These are phyloP conservation scores for Blastosporella zonata DNA, from an alignment of 1,284 basidiomycete genomes.

Conservation along the genomic window DNA sequence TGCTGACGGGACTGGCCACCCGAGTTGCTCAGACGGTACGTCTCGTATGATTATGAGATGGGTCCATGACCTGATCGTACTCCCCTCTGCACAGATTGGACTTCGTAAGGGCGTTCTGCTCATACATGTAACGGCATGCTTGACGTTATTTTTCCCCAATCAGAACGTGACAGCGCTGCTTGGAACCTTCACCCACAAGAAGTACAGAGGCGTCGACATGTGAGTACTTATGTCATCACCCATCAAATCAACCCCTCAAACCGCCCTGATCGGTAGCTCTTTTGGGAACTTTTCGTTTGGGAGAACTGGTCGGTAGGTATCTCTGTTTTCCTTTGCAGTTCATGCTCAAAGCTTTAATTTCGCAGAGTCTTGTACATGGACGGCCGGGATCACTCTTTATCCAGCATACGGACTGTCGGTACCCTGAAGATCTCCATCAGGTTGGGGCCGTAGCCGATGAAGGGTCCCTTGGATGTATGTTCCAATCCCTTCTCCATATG, in stretches of 20 bases:
- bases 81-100: constrained; percentile 45
- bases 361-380: constrained; percentile 45
- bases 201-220: constrained; percentile 45
- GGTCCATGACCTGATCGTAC: not conserved
- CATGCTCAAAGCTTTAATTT: constrained; percentile 3
- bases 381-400: constrained; percentile 44
- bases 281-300: constrained; percentile 54
- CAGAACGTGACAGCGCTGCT: constrained; percentile 51
- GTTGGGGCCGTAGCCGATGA: constrained; percentile 29
- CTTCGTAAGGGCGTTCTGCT: constrained; percentile 38
- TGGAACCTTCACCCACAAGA: constrained; percentile 50
- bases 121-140: not conserved
- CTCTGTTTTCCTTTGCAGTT: constrained; percentile 1
- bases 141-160: constrained; percentile 5
- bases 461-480: constrained; percentile 43
- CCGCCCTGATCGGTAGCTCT: constrained; percentile 30
- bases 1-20: constrained; percentile 42
- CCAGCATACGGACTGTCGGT: constrained; percentile 45
- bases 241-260: not conserved
- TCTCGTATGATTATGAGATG: constrained; percentile 7
- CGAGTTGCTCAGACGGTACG: constrained; percentile 45
- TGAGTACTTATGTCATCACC: constrained; percentile 18
- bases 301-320: constrained; percentile 47
- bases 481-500: constrained; percentile 9
- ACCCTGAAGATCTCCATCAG: constrained; percentile 44